Evolutionary conservation across 345 rosid genomes (phyloP).

Genomic region (Linum trigynum): DNA sequence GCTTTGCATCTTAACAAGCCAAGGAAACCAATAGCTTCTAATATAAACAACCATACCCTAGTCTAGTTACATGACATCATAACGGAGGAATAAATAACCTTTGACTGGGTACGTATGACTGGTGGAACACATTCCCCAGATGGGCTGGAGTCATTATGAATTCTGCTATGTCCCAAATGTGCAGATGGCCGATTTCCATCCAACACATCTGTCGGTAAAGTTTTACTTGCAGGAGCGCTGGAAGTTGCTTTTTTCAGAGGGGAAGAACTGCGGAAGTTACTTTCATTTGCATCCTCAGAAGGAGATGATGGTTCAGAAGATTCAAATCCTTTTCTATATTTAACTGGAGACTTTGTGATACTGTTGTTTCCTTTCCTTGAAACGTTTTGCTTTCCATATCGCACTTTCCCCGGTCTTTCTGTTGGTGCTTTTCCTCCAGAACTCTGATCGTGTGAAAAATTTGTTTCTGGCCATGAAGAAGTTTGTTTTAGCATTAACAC

Average conservation of each 20-base stretch:
- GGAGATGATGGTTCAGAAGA: slow-evolving; percentile 21
- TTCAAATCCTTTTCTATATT: slow-evolving; percentile 22
- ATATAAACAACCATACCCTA: not conserved
- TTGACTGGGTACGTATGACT: slow-evolving; percentile 12
- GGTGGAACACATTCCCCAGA: slow-evolving; percentile 13
- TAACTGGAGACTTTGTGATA: slow-evolving; percentile 12
- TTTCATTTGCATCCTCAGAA: slow-evolving; percentile 25
- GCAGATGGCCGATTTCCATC: slow-evolving; percentile 5
- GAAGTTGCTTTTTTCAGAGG: slow-evolving; percentile 18
- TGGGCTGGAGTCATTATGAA: slow-evolving; percentile 18
- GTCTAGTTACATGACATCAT: not conserved
- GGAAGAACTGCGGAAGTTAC: slow-evolving; percentile 17
- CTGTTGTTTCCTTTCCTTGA: slow-evolving; percentile 27
- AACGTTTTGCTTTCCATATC: slow-evolving; percentile 8
- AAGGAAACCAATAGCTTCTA: not conserved
- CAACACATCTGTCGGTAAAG: slow-evolving; percentile 18
- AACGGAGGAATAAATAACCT: slow-evolving; percentile 23
- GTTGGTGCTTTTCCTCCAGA: slow-evolving; percentile 14
- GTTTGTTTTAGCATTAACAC: not conserved
- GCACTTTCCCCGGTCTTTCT: slow-evolving; percentile 5
- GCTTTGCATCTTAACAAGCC: not conserved
- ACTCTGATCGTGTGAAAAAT: slow-evolving; percentile 17
- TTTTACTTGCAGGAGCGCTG: slow-evolving; percentile 12
- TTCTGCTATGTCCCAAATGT: slow-evolving; percentile 13
- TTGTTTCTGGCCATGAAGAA: slow-evolving; percentile 28